Conservation (phyloP, 768 basidiomycete genomes). For the Rubroboletus satanas region DNA sequence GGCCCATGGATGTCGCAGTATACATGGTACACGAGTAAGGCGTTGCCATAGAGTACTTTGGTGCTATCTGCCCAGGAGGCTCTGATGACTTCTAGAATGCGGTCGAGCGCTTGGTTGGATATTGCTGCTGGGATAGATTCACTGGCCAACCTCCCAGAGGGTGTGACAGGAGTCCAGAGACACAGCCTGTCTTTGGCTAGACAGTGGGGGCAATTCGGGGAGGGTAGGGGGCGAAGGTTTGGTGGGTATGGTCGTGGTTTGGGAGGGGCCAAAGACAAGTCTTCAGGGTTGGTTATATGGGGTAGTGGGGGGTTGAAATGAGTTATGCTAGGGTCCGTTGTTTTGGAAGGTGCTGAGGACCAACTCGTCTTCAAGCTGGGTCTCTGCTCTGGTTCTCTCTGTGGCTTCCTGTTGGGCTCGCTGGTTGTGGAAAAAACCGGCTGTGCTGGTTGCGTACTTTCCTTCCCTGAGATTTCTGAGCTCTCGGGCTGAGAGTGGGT, state of each 20-base stretch:
- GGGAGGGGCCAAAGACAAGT: no score
- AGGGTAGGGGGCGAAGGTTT: fast-evolving
- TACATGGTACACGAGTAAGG: background rate
- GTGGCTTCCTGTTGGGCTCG: background rate
- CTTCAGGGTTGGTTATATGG: no score
- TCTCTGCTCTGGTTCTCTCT: background rate
- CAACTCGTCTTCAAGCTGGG: background rate
- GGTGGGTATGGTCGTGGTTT: background rate
- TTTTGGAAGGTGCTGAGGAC: background rate
- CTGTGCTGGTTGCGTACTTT: fast-evolving
- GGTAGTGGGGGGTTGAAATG: background rate
- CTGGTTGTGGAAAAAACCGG: background rate
- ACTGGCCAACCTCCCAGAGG: background rate
- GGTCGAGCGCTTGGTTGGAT: background rate
- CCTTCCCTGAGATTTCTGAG: background rate
- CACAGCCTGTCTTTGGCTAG: background rate
- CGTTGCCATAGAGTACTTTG: background rate
- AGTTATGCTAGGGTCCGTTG: fast-evolving
- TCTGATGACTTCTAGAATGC: background rate
- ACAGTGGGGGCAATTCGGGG: background rate
- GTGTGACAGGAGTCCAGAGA: background rate
- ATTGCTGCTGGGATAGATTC: background rate
- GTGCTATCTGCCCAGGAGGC: background rate
- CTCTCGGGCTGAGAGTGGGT: background rate
- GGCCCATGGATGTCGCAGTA: background rate